Percentiles rank a stretch among this genome's conserved stretches.
phyloP scores from a whole-genome alignment of 495 filamentous ascomycete species.

The Neurospora sp. region DNA sequence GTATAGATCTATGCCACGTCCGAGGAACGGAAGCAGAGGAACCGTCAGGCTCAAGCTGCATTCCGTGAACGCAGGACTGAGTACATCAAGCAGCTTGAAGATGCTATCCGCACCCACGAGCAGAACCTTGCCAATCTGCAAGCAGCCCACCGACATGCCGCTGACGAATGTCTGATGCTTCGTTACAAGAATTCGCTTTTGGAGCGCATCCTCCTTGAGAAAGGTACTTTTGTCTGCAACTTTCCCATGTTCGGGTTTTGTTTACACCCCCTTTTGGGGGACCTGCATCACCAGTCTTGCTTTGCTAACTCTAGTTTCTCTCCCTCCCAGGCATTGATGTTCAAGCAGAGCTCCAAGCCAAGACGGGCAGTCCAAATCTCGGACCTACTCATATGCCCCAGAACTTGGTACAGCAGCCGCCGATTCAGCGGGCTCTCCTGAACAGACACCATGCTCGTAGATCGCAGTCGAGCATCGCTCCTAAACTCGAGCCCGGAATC shows the following conservation, averaged over 20 bases:
- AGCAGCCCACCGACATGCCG: slow-evolving; percentile 85
- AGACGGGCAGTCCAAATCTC: slow-evolving; percentile 65
- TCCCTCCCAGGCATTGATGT: slow-evolving; percentile 75
- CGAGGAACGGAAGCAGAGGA: slow-evolving; percentile 95
- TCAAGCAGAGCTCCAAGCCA: slow-evolving; percentile 83
- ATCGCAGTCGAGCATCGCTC: slow-evolving; percentile 58
- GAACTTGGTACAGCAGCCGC: slow-evolving; percentile 54
- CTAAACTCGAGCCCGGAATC: slow-evolving; percentile 56
- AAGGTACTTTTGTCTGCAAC: slow-evolving; percentile 45
- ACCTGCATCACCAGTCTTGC: background rate
- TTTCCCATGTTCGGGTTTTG: background rate
- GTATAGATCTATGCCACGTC: slow-evolving; percentile 92
- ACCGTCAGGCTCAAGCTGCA: slow-evolving; percentile 92
- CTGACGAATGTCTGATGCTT: slow-evolving; percentile 96
- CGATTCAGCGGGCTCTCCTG: slow-evolving; percentile 61
- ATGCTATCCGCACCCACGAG: slow-evolving; percentile 95
- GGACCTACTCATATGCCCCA: slow-evolving; percentile 51
- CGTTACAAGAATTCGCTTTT: slow-evolving; percentile 96
- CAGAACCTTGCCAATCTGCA: slow-evolving; percentile 84
- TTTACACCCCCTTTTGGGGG: background rate
- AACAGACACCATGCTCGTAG: slow-evolving; percentile 61
- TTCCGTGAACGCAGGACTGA: slow-evolving; percentile 95
- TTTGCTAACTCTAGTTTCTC: background rate
- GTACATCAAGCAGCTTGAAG: slow-evolving; percentile 98
- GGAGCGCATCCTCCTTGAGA: slow-evolving; percentile 90